These are phyloP conservation scores for Castanea crenata DNA, from an alignment of 306 rosid genomes.

Conservation along the genomic window DNA sequence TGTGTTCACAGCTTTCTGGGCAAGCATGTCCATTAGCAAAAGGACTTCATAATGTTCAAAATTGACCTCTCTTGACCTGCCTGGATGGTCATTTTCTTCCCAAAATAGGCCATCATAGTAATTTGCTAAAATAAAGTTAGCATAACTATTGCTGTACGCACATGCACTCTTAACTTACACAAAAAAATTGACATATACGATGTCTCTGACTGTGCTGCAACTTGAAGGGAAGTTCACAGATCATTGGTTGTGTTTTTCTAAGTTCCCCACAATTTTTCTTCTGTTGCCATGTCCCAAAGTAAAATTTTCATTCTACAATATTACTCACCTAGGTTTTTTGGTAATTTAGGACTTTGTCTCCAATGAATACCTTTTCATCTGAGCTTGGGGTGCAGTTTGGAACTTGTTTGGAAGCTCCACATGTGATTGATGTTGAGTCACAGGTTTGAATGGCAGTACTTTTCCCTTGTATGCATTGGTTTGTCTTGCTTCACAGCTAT, in stretches of 20 bases:
- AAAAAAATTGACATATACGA: neutral
- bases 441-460: slow-evolving; percentile 49
- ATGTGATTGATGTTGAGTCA: slow-evolving; percentile 78
- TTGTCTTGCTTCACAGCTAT: slow-evolving; percentile 26
- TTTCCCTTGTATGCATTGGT: slow-evolving; percentile 19
- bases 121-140: neutral
- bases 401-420: slow-evolving; percentile 91
- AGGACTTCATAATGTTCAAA: neutral
- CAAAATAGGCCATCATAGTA: neutral
- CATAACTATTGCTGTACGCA: neutral
- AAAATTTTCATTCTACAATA: neutral
- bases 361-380: slow-evolving; percentile 84
- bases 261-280: neutral
- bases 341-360: slow-evolving; percentile 81
- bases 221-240: neutral
- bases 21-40: neutral
- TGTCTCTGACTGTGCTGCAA: neutral
- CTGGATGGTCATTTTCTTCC: neutral
- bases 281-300: neutral
- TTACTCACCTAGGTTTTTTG: slow-evolving; percentile 14
- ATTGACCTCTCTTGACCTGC: slow-evolving; percentile 2
- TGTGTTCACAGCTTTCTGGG: neutral
- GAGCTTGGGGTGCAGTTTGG: slow-evolving; percentile 93
- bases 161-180: neutral
- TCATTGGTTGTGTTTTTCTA: neutral